Conservation (phyloP, 148 eudicot species). For the Rhododendron williamsianum region DNA sequence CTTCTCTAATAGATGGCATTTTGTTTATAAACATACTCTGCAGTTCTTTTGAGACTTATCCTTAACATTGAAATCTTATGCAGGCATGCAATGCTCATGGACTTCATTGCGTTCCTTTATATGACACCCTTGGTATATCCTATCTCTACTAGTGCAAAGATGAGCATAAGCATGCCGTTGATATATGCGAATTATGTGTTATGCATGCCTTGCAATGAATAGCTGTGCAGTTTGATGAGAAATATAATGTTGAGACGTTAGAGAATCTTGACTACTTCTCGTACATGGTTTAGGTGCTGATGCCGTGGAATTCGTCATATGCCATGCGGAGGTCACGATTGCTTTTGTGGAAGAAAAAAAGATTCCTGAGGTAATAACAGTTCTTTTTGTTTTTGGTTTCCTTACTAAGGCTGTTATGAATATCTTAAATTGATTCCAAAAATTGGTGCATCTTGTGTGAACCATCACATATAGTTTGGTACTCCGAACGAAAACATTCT, state of each 20-base stretch:
- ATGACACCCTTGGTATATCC: slow-evolving; percentile 82
- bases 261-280: slow-evolving; percentile 14
- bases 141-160: neutral
- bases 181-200: neutral
- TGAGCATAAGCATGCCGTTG: neutral
- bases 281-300: slow-evolving; percentile 61
- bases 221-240: neutral
- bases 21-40: neutral
- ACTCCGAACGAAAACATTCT: neutral
- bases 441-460: neutral
- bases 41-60: slow-evolving; percentile 2
- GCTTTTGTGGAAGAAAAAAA: slow-evolving; percentile 96
- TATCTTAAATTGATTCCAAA: neutral
- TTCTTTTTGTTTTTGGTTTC: neutral
- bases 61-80: slow-evolving; percentile 19
- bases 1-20: neutral
- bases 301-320: slow-evolving; percentile 87
- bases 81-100: slow-evolving; percentile 99
- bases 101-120: slow-evolving; percentile 80
- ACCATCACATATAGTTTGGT: neutral
- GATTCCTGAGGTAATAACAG: slow-evolving; percentile 65
- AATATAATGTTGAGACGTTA: neutral
- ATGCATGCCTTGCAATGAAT: neutral
- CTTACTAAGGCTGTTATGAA: neutral
- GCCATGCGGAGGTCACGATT: slow-evolving; percentile 79